Percentiles rank a stretch among this genome's conserved stretches.
Evolutionary conservation across 176 grass and related monocot genomes (phyloP).

Genomic region (Aegilops sharonensis): DNA sequence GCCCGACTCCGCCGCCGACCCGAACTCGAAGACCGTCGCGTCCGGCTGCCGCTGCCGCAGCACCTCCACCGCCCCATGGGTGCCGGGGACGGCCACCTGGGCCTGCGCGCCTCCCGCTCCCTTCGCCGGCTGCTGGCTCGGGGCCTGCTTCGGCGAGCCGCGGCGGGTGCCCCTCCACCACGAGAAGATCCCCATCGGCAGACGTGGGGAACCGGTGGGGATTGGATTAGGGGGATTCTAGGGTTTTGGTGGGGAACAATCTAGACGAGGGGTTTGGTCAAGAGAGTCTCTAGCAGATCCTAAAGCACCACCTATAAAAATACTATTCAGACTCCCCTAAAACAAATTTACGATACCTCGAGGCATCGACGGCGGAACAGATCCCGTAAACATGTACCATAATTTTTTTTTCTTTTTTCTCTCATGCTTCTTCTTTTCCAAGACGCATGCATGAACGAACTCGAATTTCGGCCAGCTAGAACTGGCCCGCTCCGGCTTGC

Average conservation of each 20-base stretch:
- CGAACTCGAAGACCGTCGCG: conserved; percentile 91
- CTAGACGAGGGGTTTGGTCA: too few relatives aligned
- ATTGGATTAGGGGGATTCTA: conserved; percentile 44
- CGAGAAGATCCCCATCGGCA: conserved; percentile 76
- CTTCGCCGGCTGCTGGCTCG: neutral
- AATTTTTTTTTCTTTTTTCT: too few relatives aligned
- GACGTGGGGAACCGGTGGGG: conserved; percentile 14
- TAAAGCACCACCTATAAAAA: too few relatives aligned
- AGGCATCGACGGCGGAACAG: too few relatives aligned
- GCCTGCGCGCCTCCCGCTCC: neutral
- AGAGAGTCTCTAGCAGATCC: too few relatives aligned
- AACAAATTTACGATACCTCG: too few relatives aligned
- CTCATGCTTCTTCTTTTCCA: too few relatives aligned
- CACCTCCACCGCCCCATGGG: conserved; percentile 78
- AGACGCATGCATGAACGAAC: too few relatives aligned
- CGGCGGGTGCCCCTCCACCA: conserved; percentile 65
- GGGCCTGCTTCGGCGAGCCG: conserved; percentile 6
- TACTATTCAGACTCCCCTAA: too few relatives aligned
- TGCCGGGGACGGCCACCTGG: conserved; percentile 31
- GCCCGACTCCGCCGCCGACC: conserved; percentile 67
- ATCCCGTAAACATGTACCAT: too few relatives aligned
- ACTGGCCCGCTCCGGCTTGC: too few relatives aligned
- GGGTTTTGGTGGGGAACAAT: conserved; percentile 15
- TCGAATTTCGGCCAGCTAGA: too few relatives aligned
- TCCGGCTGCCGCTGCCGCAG: conserved; percentile 59